Evolutionary conservation across 2,329 filamentous ascomycete genomes (phyloP).

Genomic region (Thelonectria discophora): DNA sequence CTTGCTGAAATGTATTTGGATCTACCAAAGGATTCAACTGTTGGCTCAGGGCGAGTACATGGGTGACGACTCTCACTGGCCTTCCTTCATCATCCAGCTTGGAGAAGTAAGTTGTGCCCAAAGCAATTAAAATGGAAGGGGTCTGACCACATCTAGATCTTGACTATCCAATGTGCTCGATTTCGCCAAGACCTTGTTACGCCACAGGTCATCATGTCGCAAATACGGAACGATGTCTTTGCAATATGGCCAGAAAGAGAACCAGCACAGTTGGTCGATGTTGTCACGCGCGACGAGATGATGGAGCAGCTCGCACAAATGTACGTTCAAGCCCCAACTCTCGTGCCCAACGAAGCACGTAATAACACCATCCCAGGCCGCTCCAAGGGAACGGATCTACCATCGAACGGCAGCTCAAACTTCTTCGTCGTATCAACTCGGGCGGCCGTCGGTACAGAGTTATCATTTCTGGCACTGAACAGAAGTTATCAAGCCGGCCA

Average conservation of each 20-base stretch:
- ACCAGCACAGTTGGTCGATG: constrained; percentile 40
- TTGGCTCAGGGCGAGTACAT: constrained; percentile 27
- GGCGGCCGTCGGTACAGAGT: constrained; percentile 41
- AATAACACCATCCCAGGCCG: constrained; percentile 27
- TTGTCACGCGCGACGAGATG: constrained; percentile 45
- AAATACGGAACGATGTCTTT: constrained; percentile 38
- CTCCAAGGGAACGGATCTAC: constrained; percentile 31
- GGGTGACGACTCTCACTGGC: constrained; percentile 45
- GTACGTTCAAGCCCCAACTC: constrained; percentile 22
- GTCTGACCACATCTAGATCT: constrained; percentile 35
- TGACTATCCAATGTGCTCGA: constrained; percentile 41
- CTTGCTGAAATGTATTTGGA: constrained; percentile 47
- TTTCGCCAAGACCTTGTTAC: constrained; percentile 43
- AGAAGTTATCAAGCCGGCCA: constrained; percentile 30
- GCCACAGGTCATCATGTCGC: constrained; percentile 31
- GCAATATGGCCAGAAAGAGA: constrained; percentile 45
- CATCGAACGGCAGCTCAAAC: constrained; percentile 38
- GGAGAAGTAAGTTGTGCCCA: constrained; percentile 41
- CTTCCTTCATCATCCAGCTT: constrained; percentile 46
- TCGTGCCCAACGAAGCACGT: background rate
- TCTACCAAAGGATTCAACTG: constrained; percentile 36
- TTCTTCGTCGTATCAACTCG: constrained; percentile 41
- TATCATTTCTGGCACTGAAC: constrained; percentile 39
- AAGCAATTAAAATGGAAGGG: accelerated
- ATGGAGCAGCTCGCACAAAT: constrained; percentile 46